Base-by-base conservation (phyloP, 1,284 basidiomycete genomes). In the Fomitopsis pinicola region DNA sequence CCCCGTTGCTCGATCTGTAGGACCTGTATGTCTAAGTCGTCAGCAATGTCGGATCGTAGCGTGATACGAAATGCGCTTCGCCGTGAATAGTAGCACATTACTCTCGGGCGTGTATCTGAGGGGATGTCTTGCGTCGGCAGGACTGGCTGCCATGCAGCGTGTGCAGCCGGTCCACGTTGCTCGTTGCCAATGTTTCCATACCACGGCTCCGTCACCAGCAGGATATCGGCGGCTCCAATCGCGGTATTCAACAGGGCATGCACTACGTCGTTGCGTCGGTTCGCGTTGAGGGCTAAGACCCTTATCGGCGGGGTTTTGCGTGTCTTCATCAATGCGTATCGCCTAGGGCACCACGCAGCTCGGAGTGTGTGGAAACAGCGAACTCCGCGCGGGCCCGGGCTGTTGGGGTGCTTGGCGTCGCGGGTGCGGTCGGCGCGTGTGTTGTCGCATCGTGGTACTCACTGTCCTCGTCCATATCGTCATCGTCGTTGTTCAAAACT, bases 11-110 rank as follows among this genome's bases (percentile, higher is more conserved):
- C 35, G n/a, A 57, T 26, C 26, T 57, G 35, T 12, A 57, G 42
- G 9, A 57, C 40, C 55, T 57, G 55, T 26, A 57, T 42, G 28
- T 57, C 55, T 17, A 57, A 36, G 28, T 57, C 35, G 14, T 57
- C 26, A 42, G 42, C 55, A 12, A 57, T 22, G 55, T 57, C 40
- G 0, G 55, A 57, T 19, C 55, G n/a, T 45, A 57, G 33, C 14
- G 55, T 57, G 10, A 57, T 38, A 9, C 35, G 36, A 36, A 57
- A 44, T 6, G 36, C 2, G 42, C 19, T 7, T 28, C 55, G 36
- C 22, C 36, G 26, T 8, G 19, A 26, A 8, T 40, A 19, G 38
- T 55, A 57, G 36, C 35, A 33, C 42, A 57, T 42, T 42, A 38
- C 55, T 15, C 42, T 28, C 17, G 55, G 55, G 8, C 55, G 22